A percentile compares a stretch with the other conserved stretches of the same genome.
phyloP scores from a whole-genome alignment of 2,329 filamentous ascomycete genomes.

The Pestalotiopsis sp. region DNA sequence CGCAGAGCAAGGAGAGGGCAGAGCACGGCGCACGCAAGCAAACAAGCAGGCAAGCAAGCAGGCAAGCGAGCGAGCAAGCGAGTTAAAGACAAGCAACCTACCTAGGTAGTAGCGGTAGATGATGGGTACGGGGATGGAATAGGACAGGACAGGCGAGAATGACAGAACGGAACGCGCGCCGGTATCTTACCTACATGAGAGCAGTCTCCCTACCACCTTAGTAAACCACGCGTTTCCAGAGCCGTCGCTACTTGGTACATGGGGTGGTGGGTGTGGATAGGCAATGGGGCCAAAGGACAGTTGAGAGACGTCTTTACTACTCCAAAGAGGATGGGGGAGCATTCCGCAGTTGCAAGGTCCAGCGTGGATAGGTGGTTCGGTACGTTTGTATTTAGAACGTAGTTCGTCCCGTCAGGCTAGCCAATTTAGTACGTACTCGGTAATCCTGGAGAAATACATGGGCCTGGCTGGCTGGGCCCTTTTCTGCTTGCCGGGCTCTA shows the following conservation, averaged over 20 bases:
- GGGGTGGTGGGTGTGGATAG: neutral
- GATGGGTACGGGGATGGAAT: neutral
- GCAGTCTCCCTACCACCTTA: neutral
- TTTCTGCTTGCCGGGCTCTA: too few species aligned
- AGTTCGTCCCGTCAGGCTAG: conserved; percentile 2
- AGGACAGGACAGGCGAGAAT: neutral
- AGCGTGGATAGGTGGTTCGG: conserved; percentile 3
- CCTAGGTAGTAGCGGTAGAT: neutral
- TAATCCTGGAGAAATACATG: conserved; percentile 6
- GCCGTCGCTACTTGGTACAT: neutral
- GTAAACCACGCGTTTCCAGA: neutral
- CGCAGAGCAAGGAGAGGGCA: too few species aligned
- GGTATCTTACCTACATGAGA: neutral
- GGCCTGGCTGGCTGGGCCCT: neutral
- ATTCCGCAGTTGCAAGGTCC: conserved; percentile 7
- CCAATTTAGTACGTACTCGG: conserved; percentile 4
- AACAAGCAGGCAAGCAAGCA: neutral
- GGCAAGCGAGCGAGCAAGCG: neutral
- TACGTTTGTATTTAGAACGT: conserved; percentile 8
- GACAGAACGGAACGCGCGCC: neutral
- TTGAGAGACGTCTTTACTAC: neutral
- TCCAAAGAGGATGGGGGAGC: neutral
- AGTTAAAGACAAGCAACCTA: neutral
- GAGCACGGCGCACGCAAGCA: neutral
- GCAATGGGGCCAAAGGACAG: neutral